These are phyloP conservation scores for Cornus controversa DNA, from an alignment of 148 eudicot genomes.

Conservation along the genomic window DNA sequence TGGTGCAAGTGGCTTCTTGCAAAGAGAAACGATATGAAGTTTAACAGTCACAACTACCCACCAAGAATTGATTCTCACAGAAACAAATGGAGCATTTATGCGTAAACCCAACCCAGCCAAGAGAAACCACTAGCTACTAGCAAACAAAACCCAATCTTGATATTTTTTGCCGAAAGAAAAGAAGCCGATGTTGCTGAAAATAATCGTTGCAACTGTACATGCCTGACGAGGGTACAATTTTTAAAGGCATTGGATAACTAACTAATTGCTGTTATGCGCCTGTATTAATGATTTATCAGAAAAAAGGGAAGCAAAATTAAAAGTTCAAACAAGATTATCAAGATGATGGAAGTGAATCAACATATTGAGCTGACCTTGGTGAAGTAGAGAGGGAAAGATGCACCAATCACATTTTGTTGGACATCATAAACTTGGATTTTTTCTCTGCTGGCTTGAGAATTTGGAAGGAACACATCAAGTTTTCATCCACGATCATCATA, in stretches of 20 bases:
- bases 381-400: not conserved
- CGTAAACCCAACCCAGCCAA: not conserved
- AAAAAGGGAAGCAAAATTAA: not conserved
- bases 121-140: not conserved
- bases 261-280: not conserved
- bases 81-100: not conserved
- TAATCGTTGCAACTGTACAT: too few species aligned
- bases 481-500: constrained; percentile 71
- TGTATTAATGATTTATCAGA: not conserved
- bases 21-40: too few species aligned
- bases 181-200: not conserved
- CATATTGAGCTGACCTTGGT: constrained; percentile 6
- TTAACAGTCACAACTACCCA: not conserved
- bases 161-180: not conserved
- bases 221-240: too few species aligned
- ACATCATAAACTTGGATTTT: constrained; percentile 59
- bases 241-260: too few species aligned
- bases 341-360: not conserved
- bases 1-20: too few species aligned
- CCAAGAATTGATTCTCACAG: too few species aligned
- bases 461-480: constrained; percentile 76
- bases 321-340: not conserved
- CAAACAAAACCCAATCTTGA: not conserved
- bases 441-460: constrained; percentile 75
- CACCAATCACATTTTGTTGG: constrained; percentile 53